Evolutionary conservation across 2,329 filamentous ascomycete genomes (phyloP).

Genomic region (Capronia coronata): DNA sequence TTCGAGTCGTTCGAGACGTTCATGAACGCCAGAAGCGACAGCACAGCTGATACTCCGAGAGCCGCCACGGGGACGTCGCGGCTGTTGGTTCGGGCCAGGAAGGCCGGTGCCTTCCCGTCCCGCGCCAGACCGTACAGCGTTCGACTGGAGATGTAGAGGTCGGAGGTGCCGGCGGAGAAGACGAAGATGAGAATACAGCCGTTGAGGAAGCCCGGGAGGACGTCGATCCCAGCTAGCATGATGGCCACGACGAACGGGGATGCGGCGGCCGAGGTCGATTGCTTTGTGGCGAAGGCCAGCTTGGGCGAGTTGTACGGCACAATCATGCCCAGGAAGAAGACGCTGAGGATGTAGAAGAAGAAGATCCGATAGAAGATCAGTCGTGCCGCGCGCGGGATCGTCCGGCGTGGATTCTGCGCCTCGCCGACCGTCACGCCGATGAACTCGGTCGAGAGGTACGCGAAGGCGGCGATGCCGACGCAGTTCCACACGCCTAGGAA

Average conservation of each 20-base stretch:
- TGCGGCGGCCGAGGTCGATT: slow-evolving; percentile 26
- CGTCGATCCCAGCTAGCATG: slow-evolving; percentile 55
- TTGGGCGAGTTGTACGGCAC: slow-evolving; percentile 45
- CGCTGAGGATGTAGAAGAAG: slow-evolving; percentile 51
- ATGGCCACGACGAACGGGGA: slow-evolving; percentile 37
- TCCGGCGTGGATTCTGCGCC: slow-evolving; percentile 44
- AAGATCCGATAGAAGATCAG: slow-evolving; percentile 50
- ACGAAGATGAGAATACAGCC: slow-evolving; percentile 67
- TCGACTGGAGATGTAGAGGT: slow-evolving; percentile 33
- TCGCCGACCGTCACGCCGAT: slow-evolving; percentile 51
- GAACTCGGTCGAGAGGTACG: slow-evolving; percentile 41
- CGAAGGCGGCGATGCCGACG: slow-evolving; percentile 40
- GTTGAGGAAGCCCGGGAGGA: slow-evolving; percentile 66
- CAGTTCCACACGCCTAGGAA: slow-evolving; percentile 40
- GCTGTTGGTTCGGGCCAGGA: slow-evolving; percentile 50
- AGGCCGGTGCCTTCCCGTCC: slow-evolving; percentile 31
- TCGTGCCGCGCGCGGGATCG: slow-evolving; percentile 48
- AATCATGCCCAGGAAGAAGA: slow-evolving; percentile 53
- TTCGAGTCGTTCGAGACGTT: slow-evolving; percentile 54
- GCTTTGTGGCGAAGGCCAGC: slow-evolving; percentile 4
- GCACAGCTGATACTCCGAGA: slow-evolving; percentile 53
- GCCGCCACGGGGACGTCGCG: slow-evolving; percentile 55
- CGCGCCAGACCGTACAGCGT: slow-evolving; percentile 33
- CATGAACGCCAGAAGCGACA: slow-evolving; percentile 63
- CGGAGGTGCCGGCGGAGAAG: slow-evolving; percentile 46